Conservation (phyloP, 805 yeast genomes). For the Kluyveromyces lactis region DNA sequence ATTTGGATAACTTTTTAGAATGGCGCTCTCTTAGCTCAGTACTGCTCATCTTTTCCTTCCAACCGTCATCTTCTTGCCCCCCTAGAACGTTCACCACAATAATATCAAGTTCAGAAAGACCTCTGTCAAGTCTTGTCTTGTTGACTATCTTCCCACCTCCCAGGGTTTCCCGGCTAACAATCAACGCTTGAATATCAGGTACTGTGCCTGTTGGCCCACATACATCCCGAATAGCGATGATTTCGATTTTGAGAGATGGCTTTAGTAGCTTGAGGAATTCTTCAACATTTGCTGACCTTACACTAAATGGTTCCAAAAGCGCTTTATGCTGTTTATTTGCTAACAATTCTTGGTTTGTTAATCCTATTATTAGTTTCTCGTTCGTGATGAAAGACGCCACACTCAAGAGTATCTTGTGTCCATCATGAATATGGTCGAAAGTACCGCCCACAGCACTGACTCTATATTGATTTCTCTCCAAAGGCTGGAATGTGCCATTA, state of each 20-base stretch:
- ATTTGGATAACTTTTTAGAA: not conserved
- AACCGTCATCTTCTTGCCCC: conserved; percentile 44
- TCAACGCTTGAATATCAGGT: conserved; percentile 65
- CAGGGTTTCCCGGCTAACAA: conserved; percentile 73
- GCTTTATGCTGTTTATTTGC: conserved; percentile 67
- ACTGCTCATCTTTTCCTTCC: conserved; percentile 75
- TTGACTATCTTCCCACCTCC: conserved; percentile 73
- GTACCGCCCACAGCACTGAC: conserved; percentile 85
- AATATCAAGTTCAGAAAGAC: conserved; percentile 43
- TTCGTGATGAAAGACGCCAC: conserved; percentile 57
- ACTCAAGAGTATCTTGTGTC: conserved; percentile 80
- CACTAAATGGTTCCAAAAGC: conserved; percentile 48
- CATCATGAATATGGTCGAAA: conserved; percentile 93
- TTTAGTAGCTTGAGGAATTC: conserved; percentile 42
- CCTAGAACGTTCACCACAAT: conserved; percentile 61
- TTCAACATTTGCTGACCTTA: conserved; percentile 40
- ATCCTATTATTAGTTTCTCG: conserved; percentile 60
- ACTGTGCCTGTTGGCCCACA: conserved; percentile 90
- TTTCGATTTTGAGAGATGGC: conserved; percentile 40
- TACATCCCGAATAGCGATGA: conserved; percentile 66
- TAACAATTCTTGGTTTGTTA: conserved; percentile 70
- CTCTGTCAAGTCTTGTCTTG: conserved; percentile 47
- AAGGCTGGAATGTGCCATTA: not conserved
- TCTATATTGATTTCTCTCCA: conserved; percentile 21
- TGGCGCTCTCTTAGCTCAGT: conserved; percentile 55